Percentiles rank a stretch among this genome's conserved stretches.
These are phyloP conservation scores for Cafeteria roenbergensis DNA, from an alignment of 108 stramenopile genomes.

Conservation along the genomic window DNA sequence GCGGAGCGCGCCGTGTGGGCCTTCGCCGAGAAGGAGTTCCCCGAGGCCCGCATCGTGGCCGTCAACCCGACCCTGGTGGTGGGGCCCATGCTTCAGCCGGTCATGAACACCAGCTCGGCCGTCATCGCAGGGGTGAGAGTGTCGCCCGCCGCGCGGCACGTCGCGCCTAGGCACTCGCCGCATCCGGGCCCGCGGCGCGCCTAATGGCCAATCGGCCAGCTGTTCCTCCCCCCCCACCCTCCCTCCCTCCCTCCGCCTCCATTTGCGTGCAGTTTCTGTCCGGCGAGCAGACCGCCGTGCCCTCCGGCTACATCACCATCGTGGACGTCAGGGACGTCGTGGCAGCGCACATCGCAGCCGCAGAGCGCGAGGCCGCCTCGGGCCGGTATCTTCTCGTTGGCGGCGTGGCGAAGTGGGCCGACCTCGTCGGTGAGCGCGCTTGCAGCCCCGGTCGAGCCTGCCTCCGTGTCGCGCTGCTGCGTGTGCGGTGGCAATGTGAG, in stretches of 20 bases:
- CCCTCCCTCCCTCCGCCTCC: too few species aligned
- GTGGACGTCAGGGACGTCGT: conserved; percentile 1
- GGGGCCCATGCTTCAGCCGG: conserved; percentile 14
- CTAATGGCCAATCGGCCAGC: too few species aligned
- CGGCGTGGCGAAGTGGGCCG: background rate
- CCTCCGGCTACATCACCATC: background rate
- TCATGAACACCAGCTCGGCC: conserved; percentile 14
- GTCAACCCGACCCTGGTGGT: conserved; percentile 6
- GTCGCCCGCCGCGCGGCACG: too few species aligned
- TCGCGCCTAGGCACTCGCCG: too few species aligned
- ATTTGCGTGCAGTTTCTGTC: background rate
- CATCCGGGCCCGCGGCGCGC: too few species aligned
- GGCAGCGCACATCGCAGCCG: background rate
- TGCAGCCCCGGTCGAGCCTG: too few species aligned
- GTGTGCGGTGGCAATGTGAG: too few species aligned
- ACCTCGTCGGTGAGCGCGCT: too few species aligned
- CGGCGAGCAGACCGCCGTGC: background rate
- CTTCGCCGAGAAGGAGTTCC: conserved; percentile 10
- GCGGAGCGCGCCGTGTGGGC: conserved; percentile 9
- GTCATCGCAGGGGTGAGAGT: conserved; percentile 1
- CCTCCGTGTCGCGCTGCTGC: too few species aligned
- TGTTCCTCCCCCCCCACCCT: too few species aligned
- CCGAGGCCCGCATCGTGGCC: background rate
- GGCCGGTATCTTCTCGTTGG: background rate
- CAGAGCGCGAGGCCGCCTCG: too few species aligned